Evolutionary conservation across 1,284 basidiomycete genomes (phyloP).

Genomic region (Psilocybe mexicana): DNA sequence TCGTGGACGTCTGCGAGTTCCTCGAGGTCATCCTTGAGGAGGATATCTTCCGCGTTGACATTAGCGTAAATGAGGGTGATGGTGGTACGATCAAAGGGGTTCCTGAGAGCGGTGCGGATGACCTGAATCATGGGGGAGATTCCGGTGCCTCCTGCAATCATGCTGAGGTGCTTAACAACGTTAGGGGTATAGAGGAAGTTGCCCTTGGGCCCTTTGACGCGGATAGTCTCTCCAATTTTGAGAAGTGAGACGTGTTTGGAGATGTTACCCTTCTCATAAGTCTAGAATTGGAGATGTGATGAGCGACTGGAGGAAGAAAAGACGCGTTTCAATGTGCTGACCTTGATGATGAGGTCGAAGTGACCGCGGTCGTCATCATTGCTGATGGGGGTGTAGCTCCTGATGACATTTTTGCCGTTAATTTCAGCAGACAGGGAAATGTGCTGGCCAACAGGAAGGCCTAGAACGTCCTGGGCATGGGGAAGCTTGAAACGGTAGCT

Average conservation of each 20-base stretch:
- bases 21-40: conserved; percentile 87
- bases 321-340: conserved; percentile 28
- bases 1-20: conserved; percentile 69
- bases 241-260: conserved; percentile 82
- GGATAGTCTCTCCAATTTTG: conserved; percentile 83
- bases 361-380: conserved; percentile 90
- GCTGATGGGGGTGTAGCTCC: conserved; percentile 95
- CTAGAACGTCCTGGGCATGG: conserved; percentile 72
- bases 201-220: conserved; percentile 95
- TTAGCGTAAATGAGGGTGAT: conserved; percentile 94
- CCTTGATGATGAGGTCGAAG: conserved; percentile 98
- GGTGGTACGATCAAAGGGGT: conserved; percentile 82
- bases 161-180: conserved; percentile 78
- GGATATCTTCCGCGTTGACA: conserved; percentile 85
- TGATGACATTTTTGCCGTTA: conserved; percentile 85
- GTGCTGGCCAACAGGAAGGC: conserved; percentile 96
- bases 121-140: conserved; percentile 99
- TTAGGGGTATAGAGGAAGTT: conserved; percentile 81
- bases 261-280: conserved; percentile 97
- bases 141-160: conserved; percentile 96
- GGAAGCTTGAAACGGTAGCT: conserved; percentile 94
- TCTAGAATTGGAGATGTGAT: conserved; percentile 43
- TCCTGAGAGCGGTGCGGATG: conserved; percentile 86
- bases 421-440: conserved; percentile 91
- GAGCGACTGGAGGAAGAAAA: conserved; percentile 3